A percentile compares a stretch with the other conserved stretches of the same genome.
phyloP scores from a whole-genome alignment of 495 filamentous ascomycete species.

The Bacidia gigantensis region DNA sequence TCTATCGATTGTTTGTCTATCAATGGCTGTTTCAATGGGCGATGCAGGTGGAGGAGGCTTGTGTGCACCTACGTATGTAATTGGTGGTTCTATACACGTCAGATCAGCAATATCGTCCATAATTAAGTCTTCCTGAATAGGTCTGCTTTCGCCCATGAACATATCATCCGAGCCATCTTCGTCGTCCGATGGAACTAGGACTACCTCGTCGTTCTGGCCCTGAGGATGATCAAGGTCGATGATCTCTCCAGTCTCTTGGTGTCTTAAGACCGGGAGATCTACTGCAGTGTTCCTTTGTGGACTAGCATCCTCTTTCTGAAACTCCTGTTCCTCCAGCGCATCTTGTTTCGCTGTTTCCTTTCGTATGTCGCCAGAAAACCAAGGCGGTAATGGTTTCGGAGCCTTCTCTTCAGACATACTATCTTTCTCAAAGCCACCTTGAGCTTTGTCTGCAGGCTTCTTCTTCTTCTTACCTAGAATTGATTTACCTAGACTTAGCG shows the following conservation, averaged over 20 bases:
- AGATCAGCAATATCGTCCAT: constrained; percentile 32
- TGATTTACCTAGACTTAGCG: constrained; percentile 52
- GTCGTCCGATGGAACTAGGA: constrained; percentile 30
- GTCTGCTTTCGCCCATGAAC: constrained; percentile 36
- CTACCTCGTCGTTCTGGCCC: constrained; percentile 24
- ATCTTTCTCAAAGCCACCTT: constrained; percentile 57
- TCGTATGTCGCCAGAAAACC: constrained; percentile 47
- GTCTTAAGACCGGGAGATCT: constrained; percentile 28
- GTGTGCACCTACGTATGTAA: constrained; percentile 2
- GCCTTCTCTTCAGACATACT: constrained; percentile 31
- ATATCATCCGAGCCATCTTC: constrained; percentile 31
- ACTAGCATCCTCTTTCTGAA: constrained; percentile 18
- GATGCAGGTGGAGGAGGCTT: not conserved
- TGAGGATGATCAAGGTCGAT: constrained; percentile 31
- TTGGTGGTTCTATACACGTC: constrained; percentile 29
- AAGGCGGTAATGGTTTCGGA: constrained; percentile 62
- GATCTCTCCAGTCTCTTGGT: constrained; percentile 29
- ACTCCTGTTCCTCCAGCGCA: constrained; percentile 18
- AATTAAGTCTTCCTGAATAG: constrained; percentile 18
- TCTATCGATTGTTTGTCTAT: not conserved
- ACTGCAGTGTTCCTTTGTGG: not conserved
- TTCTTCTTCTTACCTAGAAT: constrained; percentile 40
- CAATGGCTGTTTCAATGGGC: not conserved
- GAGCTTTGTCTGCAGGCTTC: constrained; percentile 33
- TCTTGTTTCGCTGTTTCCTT: constrained; percentile 25